Evolutionary conservation across 108 stramenopile species (phyloP), one percentile per base, ranked within the genome.

Genomic region (Cyclostephanos tholiformis): DNA sequence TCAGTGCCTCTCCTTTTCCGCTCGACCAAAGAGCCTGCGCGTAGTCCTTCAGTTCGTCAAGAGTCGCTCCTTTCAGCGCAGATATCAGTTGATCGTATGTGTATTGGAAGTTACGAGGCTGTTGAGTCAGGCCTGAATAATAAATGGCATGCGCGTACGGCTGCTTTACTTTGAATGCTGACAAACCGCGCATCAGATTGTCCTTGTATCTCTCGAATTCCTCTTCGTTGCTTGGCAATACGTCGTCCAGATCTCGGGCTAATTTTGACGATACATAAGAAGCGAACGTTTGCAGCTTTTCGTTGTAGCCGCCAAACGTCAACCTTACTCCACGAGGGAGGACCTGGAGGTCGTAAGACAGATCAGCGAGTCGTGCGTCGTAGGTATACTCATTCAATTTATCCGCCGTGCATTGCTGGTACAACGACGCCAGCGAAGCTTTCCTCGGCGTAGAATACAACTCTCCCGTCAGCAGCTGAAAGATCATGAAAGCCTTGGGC

Each of bases 281-380:
- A 14, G 90, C 91, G 59, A 96, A 91, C 0, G 81, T 63, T 63
- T 81, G 46, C 10, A 96, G 79, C 69, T 91, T 91, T 39, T 90
- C 93, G 46, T 91, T 91, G 85, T 91, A 96, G 23, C 95, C 95
- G 6, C 93, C 95, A 73, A 96, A 93, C 10, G 93, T 91, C 12
- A 94, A 25, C 2, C 90, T 76, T 6, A 91, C 82, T 10, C 95
- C 95, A 58, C 92, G 79, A 12, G 91, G 88, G 1, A 90, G 65
- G 46, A 91, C 84, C 39, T 86, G 83, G n/a, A 91, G 75, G 41
- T 91, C 87, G 62, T 90, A 92, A 0, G 84, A 82, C 26, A 93
- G 69, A 14, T 92, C 95, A 19, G 95, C 91, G 2, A 96, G 82
- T 2, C 86, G 49, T 27, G 95, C 95, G 62, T 79, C 77, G 57